phyloP scores from a whole-genome alignment of 345 rosid genomes.

The Camelina sativa region DNA sequence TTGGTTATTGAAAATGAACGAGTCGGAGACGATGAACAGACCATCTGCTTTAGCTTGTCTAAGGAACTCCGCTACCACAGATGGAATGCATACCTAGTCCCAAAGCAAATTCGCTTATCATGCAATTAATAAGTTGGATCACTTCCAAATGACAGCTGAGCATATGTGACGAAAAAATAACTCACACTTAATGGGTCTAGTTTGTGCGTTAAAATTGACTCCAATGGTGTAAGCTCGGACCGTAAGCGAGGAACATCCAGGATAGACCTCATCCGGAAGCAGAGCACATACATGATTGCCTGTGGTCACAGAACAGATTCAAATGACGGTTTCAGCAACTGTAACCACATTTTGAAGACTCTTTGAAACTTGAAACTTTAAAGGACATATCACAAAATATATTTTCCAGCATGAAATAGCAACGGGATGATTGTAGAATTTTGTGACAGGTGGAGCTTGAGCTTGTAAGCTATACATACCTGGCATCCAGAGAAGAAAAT shows the following conservation, averaged over 20 bases:
- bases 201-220: conserved; percentile 61
- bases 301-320: conserved; percentile 41
- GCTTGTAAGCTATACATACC: conserved; percentile 46
- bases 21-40: conserved; percentile 55
- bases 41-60: conserved; percentile 82
- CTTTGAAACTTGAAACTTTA: not conserved
- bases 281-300: conserved; percentile 89
- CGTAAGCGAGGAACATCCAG: conserved; percentile 65
- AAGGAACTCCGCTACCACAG: conserved; percentile 79
- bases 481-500: conserved; percentile 86
- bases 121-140: not conserved
- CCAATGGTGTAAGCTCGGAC: conserved; percentile 71
- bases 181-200: conserved; percentile 76
- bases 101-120: conserved; percentile 15
- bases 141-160: conserved; percentile 15
- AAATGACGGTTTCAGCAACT: not conserved
- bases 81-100: conserved; percentile 81
- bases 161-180: not conserved
- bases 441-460: not conserved
- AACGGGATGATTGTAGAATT: not conserved
- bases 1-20: conserved; percentile 56
- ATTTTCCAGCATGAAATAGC: not conserved
- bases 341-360: not conserved
- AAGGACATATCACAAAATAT: not conserved
- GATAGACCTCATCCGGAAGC: conserved; percentile 84